Percentiles rank a stretch among this genome's conserved stretches.
These are phyloP conservation scores for Achaetomiella virescens DNA, from an alignment of 495 filamentous ascomycete species.

Conservation along the genomic window DNA sequence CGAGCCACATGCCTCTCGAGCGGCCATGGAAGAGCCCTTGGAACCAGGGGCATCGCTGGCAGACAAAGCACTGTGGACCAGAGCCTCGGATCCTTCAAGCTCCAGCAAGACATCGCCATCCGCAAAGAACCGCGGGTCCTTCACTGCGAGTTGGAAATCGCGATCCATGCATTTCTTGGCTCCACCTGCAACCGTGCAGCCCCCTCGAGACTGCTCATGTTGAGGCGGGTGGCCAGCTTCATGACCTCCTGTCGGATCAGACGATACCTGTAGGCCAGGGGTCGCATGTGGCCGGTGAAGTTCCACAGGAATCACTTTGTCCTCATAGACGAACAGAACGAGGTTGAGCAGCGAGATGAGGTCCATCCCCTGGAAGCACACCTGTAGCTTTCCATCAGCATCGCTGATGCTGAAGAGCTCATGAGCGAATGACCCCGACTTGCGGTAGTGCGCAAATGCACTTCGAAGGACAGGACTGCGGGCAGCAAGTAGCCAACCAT, in stretches of 20 bases:
- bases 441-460: slow-evolving; percentile 49
- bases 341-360: slow-evolving; percentile 72
- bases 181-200: slow-evolving; percentile 65
- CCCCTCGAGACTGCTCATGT: slow-evolving; percentile 61
- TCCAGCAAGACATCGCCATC: slow-evolving; percentile 72
- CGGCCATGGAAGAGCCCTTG: slow-evolving; percentile 80
- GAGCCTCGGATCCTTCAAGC: slow-evolving; percentile 58
- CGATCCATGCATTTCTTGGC: slow-evolving; percentile 55
- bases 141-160: slow-evolving; percentile 62
- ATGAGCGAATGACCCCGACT: slow-evolving; percentile 29
- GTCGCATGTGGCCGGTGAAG: slow-evolving; percentile 53
- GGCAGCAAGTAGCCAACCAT: slow-evolving; percentile 69
- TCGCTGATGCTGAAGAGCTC: slow-evolving; percentile 58
- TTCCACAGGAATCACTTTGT: slow-evolving; percentile 84
- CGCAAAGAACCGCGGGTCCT: slow-evolving; percentile 61
- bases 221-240: slow-evolving; percentile 63
- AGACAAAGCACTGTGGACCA: slow-evolving; percentile 72
- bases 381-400: slow-evolving; percentile 41
- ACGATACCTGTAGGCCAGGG: slow-evolving; percentile 62
- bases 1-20: slow-evolving; percentile 76
- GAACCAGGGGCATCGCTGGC: slow-evolving; percentile 88
- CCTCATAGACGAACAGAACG: slow-evolving; percentile 73
- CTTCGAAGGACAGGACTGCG: slow-evolving; percentile 64
- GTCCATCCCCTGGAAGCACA: slow-evolving; percentile 63
- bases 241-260: slow-evolving; percentile 78